Evolutionary conservation across 2,329 filamentous ascomycete genomes (phyloP), one percentile per base, ranked within the genome.

Genomic region (Drechmeria coniospora): DNA sequence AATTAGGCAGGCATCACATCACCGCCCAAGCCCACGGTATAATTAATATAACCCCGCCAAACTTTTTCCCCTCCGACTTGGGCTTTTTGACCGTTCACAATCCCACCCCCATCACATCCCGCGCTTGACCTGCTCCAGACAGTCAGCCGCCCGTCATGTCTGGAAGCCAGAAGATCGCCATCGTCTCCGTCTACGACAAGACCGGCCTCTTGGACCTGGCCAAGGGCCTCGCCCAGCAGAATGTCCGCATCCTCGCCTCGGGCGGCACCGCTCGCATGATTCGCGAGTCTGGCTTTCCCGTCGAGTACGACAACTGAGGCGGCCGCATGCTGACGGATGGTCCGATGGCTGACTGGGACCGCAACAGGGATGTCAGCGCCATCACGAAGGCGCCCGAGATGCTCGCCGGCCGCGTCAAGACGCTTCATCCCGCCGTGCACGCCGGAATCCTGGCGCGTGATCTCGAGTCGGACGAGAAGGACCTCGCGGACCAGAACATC

Each of bases 141-240:
- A n/a, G n/a, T n/a, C n/a, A n/a, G 27, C 28, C 19, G 28, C 34
- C 27, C 39, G 47, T 36, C 38, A 58, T 57, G 54, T 44, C 53
- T 35, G 43, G 37, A 16, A 45, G 54, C 34, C 68, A 71, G 50
- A 63, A 68, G 50, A 69, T 68, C 65, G 90, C 90, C 41, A 95
- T 98, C 50, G 69, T 98, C 53, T 95, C 87, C 40, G 90, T 95
- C 64, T 95, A 90, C 54, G 83, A 98, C 69, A 98, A 98, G 75
- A 95, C 87, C 31, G 90, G 86, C 35, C 71, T 93, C 41, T 63
- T 94, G 41, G 86, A 94, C 58, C 68, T 94, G 43, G 83, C 84
- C 46, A 92, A 92, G 59, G 84, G 84, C 44, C 72, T 94, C 27
- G 70, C 80, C 49, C 72, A 87, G 65, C 73, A 92, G 50, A 78